phyloP scores from a whole-genome alignment of 2,329 filamentous ascomycete species.

The Microdochium paspali region DNA sequence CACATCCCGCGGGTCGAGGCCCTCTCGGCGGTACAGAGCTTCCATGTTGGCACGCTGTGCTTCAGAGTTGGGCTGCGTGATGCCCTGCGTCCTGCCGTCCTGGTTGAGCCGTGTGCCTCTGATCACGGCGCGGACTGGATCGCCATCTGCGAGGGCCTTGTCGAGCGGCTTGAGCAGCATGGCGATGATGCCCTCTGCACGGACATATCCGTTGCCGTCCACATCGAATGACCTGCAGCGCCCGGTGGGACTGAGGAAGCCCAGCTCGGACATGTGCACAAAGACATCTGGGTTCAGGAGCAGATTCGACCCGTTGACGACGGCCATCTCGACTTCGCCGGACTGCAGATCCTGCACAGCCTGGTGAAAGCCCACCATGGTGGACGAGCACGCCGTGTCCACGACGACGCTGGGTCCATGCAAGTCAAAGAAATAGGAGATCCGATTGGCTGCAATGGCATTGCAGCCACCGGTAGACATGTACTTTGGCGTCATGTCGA shows the following conservation, averaged over 20 bases:
- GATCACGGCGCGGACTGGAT: neutral
- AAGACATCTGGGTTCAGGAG: conserved; percentile 13
- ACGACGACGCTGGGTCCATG: neutral
- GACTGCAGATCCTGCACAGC: neutral
- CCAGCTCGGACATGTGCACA: conserved; percentile 17
- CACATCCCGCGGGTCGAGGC: neutral
- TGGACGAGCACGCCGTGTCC: too few species aligned
- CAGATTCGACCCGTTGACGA: too few species aligned
- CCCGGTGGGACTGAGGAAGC: neutral
- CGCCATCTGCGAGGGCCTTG: neutral
- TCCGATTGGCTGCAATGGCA: neutral
- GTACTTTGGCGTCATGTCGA: neutral
- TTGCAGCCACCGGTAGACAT: neutral
- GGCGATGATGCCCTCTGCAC: neutral
- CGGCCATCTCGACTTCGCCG: neutral
- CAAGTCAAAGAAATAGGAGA: neutral
- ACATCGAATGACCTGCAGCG: neutral
- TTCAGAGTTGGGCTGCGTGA: neutral
- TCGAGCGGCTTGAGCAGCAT: neutral
- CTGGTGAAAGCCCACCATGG: too few species aligned
- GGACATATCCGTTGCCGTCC: neutral
- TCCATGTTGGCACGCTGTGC: neutral
- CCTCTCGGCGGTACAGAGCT: neutral
- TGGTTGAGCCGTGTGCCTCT: neutral
- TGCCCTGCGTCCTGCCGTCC: neutral